Evolutionary conservation across 129 eudicot genomes (phyloP).

Genomic region (Tagetes erecta): DNA sequence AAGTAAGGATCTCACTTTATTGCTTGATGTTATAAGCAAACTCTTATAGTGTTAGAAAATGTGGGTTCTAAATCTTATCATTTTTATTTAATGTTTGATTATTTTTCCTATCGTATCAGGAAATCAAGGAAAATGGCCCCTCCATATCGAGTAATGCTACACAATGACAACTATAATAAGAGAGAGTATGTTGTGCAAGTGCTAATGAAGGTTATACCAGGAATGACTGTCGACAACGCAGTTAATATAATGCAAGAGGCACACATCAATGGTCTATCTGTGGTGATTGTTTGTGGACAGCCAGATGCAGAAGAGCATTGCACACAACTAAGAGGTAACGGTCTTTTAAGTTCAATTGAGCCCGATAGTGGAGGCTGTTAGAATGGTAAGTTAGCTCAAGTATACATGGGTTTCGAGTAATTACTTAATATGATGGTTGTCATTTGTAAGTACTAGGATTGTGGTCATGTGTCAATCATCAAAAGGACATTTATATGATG

Average conservation of each 20-base stretch:
- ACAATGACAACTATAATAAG: constrained; percentile 86
- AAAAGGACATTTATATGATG: constrained; percentile 27
- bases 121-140: constrained; percentile 91
- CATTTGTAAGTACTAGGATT: constrained; percentile 43
- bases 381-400: constrained; percentile 20
- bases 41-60: neutral
- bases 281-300: constrained; percentile 89
- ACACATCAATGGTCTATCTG: constrained; percentile 75
- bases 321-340: constrained; percentile 87
- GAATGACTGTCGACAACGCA: constrained; percentile 91
- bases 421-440: constrained; percentile 5
- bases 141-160: constrained; percentile 90
- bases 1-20: constrained; percentile 48
- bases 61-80: neutral
- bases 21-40: constrained; percentile 10
- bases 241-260: constrained; percentile 98
- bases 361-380: constrained; percentile 88
- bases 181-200: constrained; percentile 98
- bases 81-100: neutral
- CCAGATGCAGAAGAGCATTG: constrained; percentile 96
- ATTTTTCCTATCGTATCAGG: constrained; percentile 38
- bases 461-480: constrained; percentile 36
- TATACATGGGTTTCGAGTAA: constrained; percentile 2
- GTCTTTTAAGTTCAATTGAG: constrained; percentile 86
- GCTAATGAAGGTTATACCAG: constrained; percentile 93